Evolutionary conservation across 495 filamentous ascomycete genomes (phyloP), one percentile per base, ranked within the genome.

Genomic region (Articulospora tetracladia): DNA sequence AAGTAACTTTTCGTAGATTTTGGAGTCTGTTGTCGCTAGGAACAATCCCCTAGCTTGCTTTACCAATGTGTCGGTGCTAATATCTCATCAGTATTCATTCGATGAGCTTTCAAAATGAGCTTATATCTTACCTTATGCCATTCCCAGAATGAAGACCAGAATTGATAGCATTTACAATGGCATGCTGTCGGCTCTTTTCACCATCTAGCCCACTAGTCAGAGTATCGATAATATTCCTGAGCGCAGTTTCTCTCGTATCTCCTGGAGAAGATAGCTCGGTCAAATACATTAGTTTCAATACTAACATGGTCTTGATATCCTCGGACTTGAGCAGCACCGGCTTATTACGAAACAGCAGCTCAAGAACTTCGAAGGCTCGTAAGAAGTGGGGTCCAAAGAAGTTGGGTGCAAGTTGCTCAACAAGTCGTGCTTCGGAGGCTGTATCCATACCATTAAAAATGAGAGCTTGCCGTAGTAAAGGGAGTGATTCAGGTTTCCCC

Each of bases 41-140:
- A 72, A 26, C 1, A 69, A 58, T 11, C 70, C 64, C 19, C 64
- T 53, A 8, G 75, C 75, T 63, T 79, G 74, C 26, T 74, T 66
- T 28, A 77, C 67, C 36, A 83, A 58, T 11, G 74, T 79, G n/a
- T 74, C 64, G n/a, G 79, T 68, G 13, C 75, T 77, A 32, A 55
- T 30, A 30, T 30, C 2, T n/a, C 4, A 22, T 53, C 50, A 53
- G 25, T 32, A 30, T 4, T 20, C 4, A 30, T 28, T 22, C 27
- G 15, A 17, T 15, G 17, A 13, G n/a, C 23, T 11, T 19, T 3
- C 3, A 30, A 48, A 58, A 44, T 44, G 4, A 32, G 30, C 10
- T 19, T 3, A 17, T 3, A 44, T 44, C 11, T 44, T 44, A 44
- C 39, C 39, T 44, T n/a, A 19, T 19, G 17, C 39, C 39, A 44